Percentiles rank a stretch among this genome's conserved stretches.
These are phyloP conservation scores for Coemansia reversa DNA, from an alignment of 192 early-diverging fungal genomes.

Conservation along the genomic window DNA sequence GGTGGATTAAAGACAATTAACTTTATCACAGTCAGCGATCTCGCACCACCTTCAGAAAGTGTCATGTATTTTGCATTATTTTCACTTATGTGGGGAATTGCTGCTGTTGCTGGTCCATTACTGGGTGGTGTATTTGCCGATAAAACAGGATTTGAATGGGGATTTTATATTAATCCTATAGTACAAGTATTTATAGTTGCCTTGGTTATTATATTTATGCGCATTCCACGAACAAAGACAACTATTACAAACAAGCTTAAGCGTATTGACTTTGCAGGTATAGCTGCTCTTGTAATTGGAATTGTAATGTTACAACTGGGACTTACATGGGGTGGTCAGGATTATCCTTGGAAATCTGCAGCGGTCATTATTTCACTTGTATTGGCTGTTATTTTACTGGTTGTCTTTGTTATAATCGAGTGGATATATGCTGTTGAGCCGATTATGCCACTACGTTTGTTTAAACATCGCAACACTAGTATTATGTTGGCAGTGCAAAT, in stretches of 20 bases:
- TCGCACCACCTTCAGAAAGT: conserved; percentile 58
- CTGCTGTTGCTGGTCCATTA: conserved; percentile 62
- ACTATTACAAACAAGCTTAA: conserved; percentile 54
- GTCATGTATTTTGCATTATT: conserved; percentile 62
- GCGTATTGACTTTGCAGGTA: conserved; percentile 70
- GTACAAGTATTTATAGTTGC: conserved; percentile 49
- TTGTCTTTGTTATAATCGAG: conserved; percentile 64
- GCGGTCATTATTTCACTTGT: conserved; percentile 48
- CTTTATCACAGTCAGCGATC: conserved; percentile 68
- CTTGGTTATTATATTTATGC: conserved; percentile 47
- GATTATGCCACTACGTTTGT: conserved; percentile 66
- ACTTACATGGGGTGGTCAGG: conserved; percentile 71
- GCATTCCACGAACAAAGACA: conserved; percentile 36
- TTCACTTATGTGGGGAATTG: conserved; percentile 58
- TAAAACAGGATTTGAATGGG: conserved; percentile 49
- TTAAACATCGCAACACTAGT: conserved; percentile 50
- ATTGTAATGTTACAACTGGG: conserved; percentile 68
- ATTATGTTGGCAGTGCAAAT: conserved; percentile 27
- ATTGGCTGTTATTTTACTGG: conserved; percentile 25
- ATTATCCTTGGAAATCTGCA: conserved; percentile 57
- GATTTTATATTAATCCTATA: conserved; percentile 62
- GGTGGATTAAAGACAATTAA: conserved; percentile 64
- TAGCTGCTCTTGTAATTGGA: conserved; percentile 55
- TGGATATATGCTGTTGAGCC: conserved; percentile 55
- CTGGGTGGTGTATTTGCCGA: too few relatives aligned